phyloP scores from a whole-genome alignment of 768 basidiomycete genomes.

The Termitomyces sp. region DNA sequence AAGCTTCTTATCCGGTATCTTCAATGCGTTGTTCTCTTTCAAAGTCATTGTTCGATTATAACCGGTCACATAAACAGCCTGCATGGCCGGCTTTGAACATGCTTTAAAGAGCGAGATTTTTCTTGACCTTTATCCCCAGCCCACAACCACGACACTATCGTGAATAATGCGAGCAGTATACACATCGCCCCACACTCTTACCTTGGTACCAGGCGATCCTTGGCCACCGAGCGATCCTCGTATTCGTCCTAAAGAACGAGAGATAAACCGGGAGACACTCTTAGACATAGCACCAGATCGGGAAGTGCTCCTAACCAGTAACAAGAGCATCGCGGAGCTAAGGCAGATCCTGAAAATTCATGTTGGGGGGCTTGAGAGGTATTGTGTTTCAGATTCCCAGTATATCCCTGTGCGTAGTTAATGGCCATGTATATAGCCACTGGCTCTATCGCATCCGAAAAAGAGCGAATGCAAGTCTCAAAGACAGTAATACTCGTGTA shows the following conservation, averaged over 20 bases:
- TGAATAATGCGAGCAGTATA: conserved; percentile 7
- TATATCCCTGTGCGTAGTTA: no score
- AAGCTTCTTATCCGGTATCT: neutral
- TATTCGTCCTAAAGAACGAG: conserved; percentile 19
- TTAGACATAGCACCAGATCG: conserved; percentile 30
- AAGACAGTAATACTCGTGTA: conserved; percentile 19
- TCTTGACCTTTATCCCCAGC: neutral
- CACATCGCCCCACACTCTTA: conserved; percentile 15
- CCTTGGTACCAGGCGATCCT: conserved; percentile 10
- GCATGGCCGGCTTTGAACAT: neutral
- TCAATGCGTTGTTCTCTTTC: neutral
- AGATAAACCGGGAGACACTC: conserved; percentile 20
- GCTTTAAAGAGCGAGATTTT: neutral
- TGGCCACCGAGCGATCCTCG: conserved; percentile 4
- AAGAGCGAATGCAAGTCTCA: conserved; percentile 17
- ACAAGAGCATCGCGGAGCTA: conserved; percentile 22
- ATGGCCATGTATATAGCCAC: conserved; percentile 15
- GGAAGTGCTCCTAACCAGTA: conserved; percentile 22
- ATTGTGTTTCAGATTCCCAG: neutral
- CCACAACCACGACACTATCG: neutral
- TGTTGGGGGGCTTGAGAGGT: conserved; percentile 15
- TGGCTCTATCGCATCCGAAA: conserved; percentile 25
- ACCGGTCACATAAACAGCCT: neutral
- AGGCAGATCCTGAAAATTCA: conserved; percentile 25
- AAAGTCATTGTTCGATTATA: neutral